A percentile compares a stretch with the other conserved stretches of the same genome.
Conservation (phyloP, 768 basidiomycete species). For the Rhizopogon vinicolor region DNA sequence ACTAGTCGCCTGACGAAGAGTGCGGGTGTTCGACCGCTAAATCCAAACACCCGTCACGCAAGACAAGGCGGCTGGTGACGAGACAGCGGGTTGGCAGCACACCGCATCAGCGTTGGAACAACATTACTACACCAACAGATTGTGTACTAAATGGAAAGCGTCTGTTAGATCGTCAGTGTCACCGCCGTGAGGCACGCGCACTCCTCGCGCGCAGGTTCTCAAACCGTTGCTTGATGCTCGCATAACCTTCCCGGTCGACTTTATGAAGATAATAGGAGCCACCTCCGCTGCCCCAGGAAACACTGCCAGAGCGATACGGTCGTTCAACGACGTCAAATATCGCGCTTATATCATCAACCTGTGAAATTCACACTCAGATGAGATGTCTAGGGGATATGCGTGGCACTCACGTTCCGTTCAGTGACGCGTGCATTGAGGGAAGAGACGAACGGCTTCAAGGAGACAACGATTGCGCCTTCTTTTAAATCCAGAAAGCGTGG, state of each 20-base stretch:
- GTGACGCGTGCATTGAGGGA: slow-evolving; percentile 69
- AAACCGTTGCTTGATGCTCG: slow-evolving; percentile 50
- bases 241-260: slow-evolving; percentile 71
- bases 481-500: slow-evolving; percentile 93
- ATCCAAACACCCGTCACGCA: no score
- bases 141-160: neutral
- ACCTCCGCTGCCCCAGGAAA: slow-evolving; percentile 74
- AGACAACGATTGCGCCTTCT: slow-evolving; percentile 87
- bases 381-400: neutral
- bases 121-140: neutral
- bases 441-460: slow-evolving; percentile 81
- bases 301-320: slow-evolving; percentile 65
- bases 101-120: neutral
- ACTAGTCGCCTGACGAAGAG: no score
- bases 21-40: no score
- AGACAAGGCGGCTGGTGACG: no score
- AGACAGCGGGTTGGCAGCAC: neutral
- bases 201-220: slow-evolving; percentile 40
- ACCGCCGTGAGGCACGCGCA: slow-evolving; percentile 18
- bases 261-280: slow-evolving; percentile 75
- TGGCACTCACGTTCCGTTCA: slow-evolving; percentile 66
- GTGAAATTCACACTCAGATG: slow-evolving; percentile 3
- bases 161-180: neutral
- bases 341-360: slow-evolving; percentile 76
- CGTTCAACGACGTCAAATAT: slow-evolving; percentile 76